These are phyloP conservation scores for Ceratocystis cubensis DNA, from an alignment of 2,329 filamentous ascomycete species.

Conservation along the genomic window DNA sequence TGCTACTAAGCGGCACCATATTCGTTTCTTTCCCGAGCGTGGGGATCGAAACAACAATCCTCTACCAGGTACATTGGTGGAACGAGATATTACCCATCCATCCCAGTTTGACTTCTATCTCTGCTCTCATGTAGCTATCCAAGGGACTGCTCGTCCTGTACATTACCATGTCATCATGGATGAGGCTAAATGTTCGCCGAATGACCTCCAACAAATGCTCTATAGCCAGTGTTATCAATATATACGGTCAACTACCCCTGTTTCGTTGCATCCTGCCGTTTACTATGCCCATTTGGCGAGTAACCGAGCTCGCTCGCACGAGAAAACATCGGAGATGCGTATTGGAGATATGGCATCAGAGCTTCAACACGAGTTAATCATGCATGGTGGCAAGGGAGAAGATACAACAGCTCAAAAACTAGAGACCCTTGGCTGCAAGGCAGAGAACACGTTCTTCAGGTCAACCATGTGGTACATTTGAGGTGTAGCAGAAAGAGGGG, in stretches of 20 bases:
- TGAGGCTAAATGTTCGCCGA: constrained; percentile 54
- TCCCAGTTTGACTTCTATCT: constrained; percentile 80
- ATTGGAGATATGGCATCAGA: constrained; percentile 1
- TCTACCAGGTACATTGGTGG: constrained; percentile 74
- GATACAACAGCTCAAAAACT: background rate
- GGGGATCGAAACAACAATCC: constrained; percentile 69
- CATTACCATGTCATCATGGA: constrained; percentile 86
- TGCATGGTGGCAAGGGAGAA: background rate
- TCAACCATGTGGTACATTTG: constrained; percentile 37
- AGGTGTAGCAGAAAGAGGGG: background rate
- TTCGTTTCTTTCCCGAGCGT: constrained; percentile 70
- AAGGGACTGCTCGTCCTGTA: constrained; percentile 84
- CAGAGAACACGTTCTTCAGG: constrained; percentile 14
- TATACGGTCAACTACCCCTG: constrained; percentile 78
- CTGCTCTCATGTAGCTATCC: constrained; percentile 58
- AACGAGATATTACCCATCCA: constrained; percentile 79
- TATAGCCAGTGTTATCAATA: constrained; percentile 96
- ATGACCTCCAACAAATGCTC: constrained; percentile 71
- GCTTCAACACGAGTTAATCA: constrained; percentile 5
- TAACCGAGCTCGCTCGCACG: constrained; percentile 64
- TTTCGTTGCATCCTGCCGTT: constrained; percentile 76
- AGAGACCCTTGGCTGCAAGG: constrained; percentile 10
- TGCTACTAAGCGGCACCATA: constrained; percentile 86
- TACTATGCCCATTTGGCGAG: constrained; percentile 94
- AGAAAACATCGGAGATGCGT: constrained; percentile 32